Evolutionary conservation across 441 rosid species (phyloP), one percentile per base, ranked within the genome.

Genomic region (Raphanus hybrid): DNA sequence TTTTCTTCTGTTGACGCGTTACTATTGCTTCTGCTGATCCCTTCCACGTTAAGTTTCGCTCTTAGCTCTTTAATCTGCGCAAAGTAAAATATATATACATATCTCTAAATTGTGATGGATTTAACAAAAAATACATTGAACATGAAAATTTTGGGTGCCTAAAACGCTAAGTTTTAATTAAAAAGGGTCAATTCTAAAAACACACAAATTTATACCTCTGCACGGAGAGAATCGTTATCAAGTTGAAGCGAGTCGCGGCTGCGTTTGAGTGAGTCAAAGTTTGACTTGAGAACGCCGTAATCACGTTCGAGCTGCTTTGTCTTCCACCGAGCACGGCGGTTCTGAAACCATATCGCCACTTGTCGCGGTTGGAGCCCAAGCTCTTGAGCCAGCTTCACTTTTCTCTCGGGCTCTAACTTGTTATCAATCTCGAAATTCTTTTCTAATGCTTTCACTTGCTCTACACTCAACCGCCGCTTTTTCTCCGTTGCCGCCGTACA

Each of bases 291-390:
- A 58, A 79, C 78, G 15, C 89, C 89, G 12, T 89, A 95, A 69
- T 92, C 99, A 69, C 93, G 84, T 78, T 95, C 99, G 48, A 95
- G 81, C 68, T 95, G 99, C 84, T 95, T 95, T 48, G 98, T 90
- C 78, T 95, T 95, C 99, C 97, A 95, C 11, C 96, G 83, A 5
- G 98, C 99, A 27, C 98, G 96, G 69, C 99, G 94, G 87, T 93
- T 95, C 69, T 95, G 99, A 82, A 93, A 93, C 99, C 98, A 95
- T 26, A 95, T 91, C 15, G 99, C 98, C 0, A 95, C 97, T 80
- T 95, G 99, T 15, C 98, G 83, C 0, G 98, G 98, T 70, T 90
- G 99, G 76, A 95, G 67, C 6, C 90, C 92, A 23, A 95, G 92
- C 78, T 95, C 97, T 82, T 86, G 94, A 12, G 96, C 99, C 3